Conservation (phyloP, 2,329 filamentous ascomycete species). For the Canariomyces notabilis region DNA sequence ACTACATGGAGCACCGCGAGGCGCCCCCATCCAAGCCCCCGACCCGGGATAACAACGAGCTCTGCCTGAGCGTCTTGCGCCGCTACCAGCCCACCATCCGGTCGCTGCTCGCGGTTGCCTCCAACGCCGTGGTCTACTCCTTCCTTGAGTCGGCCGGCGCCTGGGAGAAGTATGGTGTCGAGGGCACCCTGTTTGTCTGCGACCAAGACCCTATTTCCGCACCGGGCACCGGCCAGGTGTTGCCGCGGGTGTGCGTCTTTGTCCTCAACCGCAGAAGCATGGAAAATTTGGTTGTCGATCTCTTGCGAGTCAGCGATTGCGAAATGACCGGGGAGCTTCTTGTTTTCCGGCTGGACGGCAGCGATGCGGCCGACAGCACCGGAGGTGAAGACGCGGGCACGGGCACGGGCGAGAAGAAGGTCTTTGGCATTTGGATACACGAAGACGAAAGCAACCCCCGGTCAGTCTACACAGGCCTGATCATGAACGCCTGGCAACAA, state of each 20-base stretch:
- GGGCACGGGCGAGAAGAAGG: constrained; percentile 30
- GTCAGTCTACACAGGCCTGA: constrained; percentile 26
- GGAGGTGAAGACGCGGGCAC: constrained; percentile 17
- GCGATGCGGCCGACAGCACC: constrained; percentile 20
- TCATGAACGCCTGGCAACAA: constrained; percentile 39
- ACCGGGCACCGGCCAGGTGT: constrained; percentile 29
- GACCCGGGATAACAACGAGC: constrained; percentile 68
- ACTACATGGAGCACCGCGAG: constrained; percentile 40
- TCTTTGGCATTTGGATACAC: constrained; percentile 53
- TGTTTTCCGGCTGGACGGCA: constrained; percentile 40
- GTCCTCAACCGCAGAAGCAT: constrained; percentile 68
- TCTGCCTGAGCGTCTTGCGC: constrained; percentile 80
- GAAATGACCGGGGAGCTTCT: constrained; percentile 56
- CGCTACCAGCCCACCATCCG: constrained; percentile 73
- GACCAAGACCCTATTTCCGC: constrained; percentile 46
- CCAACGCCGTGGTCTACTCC: constrained; percentile 80
- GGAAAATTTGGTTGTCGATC: constrained; percentile 63
- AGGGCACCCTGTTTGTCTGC: constrained; percentile 87
- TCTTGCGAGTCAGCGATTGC: constrained; percentile 57
- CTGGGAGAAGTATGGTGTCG: constrained; percentile 83
- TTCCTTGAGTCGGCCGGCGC: constrained; percentile 59
- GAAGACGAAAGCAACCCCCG: constrained; percentile 26
- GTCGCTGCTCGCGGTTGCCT: constrained; percentile 71
- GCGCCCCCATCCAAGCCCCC: constrained; percentile 45
- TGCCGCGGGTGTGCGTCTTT: constrained; percentile 55